phyloP scores from a whole-genome alignment of 1,139 yeast genomes.

The Nematodospora anomalae region DNA sequence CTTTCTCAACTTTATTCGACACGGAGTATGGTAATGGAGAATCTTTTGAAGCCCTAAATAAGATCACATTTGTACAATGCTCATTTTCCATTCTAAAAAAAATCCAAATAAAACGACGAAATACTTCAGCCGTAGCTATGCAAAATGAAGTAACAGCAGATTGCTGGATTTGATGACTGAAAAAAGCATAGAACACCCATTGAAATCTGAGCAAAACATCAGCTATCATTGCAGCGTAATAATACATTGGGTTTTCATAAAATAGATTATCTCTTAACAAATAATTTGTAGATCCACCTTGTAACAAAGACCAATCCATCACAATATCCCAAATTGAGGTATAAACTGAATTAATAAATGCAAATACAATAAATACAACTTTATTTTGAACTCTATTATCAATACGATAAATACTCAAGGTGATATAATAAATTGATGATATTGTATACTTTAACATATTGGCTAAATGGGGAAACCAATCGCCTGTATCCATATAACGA shows the following conservation, averaged over 20 bases:
- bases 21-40: constrained; percentile 78
- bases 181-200: constrained; percentile 83
- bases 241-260: constrained; percentile 55
- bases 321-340: constrained; percentile 83
- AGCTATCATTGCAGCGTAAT: constrained; percentile 70
- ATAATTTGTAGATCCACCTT: constrained; percentile 56
- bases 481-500: constrained; percentile 91
- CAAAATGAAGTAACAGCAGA: constrained; percentile 87
- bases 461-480: constrained; percentile 96
- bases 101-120: constrained; percentile 85
- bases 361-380: constrained; percentile 69
- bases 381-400: constrained; percentile 44
- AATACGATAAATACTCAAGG: constrained; percentile 80
- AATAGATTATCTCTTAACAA: constrained; percentile 72
- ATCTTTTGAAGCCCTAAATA: constrained; percentile 85
- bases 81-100: constrained; percentile 94
- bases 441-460: constrained; percentile 76
- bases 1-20: constrained; percentile 34
- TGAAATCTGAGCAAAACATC: constrained; percentile 80
- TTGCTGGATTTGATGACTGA: constrained; percentile 76
- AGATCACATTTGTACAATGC: constrained; percentile 83
- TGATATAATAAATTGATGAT: constrained; percentile 65
- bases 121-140: constrained; percentile 76
- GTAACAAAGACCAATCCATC: constrained; percentile 94
- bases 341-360: constrained; percentile 67